phyloP scores from a whole-genome alignment of 73 alveolate genomes.

The Paramecium tetraurelia region DNA sequence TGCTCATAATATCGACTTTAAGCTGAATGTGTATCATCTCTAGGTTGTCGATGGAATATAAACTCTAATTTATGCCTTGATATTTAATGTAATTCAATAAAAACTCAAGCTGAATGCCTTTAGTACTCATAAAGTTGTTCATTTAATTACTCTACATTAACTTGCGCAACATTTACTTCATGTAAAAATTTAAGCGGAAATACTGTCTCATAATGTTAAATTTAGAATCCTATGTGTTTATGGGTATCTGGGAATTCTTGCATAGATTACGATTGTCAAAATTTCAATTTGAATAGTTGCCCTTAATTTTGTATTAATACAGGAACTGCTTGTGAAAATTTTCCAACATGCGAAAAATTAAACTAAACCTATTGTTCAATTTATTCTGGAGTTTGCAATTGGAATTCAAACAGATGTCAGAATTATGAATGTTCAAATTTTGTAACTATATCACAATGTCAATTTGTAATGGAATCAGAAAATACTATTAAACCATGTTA shows the following conservation, averaged over 20 bases:
- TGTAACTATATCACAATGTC: not conserved
- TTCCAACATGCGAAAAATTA: not conserved
- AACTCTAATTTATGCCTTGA: not conserved
- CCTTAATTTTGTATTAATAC: not conserved
- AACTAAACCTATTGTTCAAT: not conserved
- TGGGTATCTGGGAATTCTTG: not conserved
- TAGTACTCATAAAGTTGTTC: not conserved
- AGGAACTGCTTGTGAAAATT: not conserved
- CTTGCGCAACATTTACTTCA: not conserved
- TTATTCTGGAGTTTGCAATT: not conserved
- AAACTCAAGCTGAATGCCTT: not conserved
- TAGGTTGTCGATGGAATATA: not conserved
- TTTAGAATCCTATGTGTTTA: not conserved
- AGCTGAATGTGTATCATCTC: not conserved
- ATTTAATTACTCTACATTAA: not conserved
- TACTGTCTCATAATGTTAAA: not conserved
- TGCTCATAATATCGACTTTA: not conserved
- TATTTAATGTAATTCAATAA: not conserved
- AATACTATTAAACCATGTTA: not conserved
- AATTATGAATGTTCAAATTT: not conserved
- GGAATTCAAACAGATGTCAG: not conserved
- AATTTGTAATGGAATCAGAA: not conserved
- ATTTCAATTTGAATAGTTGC: not conserved
- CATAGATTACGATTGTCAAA: not conserved
- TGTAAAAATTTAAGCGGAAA: not conserved